phyloP scores from a whole-genome alignment of 495 filamentous ascomycete genomes.

The Choiromyces venosus region DNA sequence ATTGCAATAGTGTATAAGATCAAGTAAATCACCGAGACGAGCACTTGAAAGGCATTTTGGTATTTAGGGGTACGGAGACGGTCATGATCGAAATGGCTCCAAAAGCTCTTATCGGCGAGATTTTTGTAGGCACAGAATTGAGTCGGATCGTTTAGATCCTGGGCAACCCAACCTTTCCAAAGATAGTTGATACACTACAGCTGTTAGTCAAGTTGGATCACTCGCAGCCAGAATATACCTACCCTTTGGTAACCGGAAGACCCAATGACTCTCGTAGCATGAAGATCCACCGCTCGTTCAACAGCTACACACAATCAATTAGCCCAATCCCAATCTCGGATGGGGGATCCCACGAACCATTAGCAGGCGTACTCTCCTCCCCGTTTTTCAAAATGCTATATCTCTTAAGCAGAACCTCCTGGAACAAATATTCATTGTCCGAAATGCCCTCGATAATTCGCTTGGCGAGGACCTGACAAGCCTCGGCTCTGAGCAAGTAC shows the following conservation, averaged over 20 bases:
- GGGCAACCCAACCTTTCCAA: constrained; percentile 93
- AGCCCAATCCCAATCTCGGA: background rate
- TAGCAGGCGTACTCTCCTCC: constrained; percentile 65
- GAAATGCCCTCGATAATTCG: constrained; percentile 79
- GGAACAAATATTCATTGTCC: constrained; percentile 67
- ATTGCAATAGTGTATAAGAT: constrained; percentile 82
- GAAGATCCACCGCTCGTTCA: constrained; percentile 86
- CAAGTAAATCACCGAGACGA: constrained; percentile 76
- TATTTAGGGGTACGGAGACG: constrained; percentile 87
- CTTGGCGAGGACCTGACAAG: constrained; percentile 97
- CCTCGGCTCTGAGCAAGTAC: constrained; percentile 67
- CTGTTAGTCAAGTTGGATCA: background rate
- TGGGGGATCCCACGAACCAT: constrained; percentile 50
- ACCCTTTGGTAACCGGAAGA: constrained; percentile 83
- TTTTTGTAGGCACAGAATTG: constrained; percentile 78
- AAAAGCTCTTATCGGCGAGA: constrained; percentile 66
- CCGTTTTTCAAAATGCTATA: constrained; percentile 74
- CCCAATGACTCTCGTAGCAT: constrained; percentile 79
- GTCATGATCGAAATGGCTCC: constrained; percentile 81
- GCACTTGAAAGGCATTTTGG: constrained; percentile 81
- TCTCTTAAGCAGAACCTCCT: constrained; percentile 79
- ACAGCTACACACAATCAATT: constrained; percentile 43
- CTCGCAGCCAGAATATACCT: background rate
- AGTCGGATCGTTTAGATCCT: constrained; percentile 81
- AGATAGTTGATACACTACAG: constrained; percentile 73